Conservation (phyloP, 257 asterid genomes). For the Primulina eburnea region DNA sequence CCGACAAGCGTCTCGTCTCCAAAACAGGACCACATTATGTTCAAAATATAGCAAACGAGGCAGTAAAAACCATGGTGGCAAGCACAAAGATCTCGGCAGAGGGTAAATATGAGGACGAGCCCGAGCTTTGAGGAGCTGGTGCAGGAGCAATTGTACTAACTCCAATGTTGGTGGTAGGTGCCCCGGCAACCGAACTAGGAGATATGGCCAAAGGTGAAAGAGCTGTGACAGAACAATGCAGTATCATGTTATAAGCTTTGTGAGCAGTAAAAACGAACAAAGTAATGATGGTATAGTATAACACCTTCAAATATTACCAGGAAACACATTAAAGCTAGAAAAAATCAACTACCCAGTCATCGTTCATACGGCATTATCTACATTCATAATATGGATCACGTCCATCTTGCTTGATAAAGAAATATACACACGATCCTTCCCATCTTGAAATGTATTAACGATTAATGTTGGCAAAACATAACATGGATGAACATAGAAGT, state of each 20-base stretch:
- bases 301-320: too few relatives aligned
- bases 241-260: not conserved
- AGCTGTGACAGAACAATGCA: constrained; percentile 35
- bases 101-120: constrained; percentile 29
- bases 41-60: constrained; percentile 36
- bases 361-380: too few relatives aligned
- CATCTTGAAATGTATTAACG: too few relatives aligned
- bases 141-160: constrained; percentile 36
- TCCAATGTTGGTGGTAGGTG: constrained; percentile 31
- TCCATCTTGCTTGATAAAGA: too few relatives aligned
- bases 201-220: constrained; percentile 45
- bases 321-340: too few relatives aligned
- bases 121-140: constrained; percentile 43
- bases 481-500: too few relatives aligned
- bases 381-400: too few relatives aligned
- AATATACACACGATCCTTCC: too few relatives aligned
- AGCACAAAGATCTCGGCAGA: constrained; percentile 24
- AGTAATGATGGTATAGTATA: not conserved
- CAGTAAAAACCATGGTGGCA: constrained; percentile 12
- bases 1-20: not conserved
- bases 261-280: not conserved
- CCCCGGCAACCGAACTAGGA: constrained; percentile 38
- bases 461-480: too few relatives aligned
- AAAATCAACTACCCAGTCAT: too few relatives aligned
- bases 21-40: not conserved